Percentiles rank a stretch among this genome's conserved stretches.
These are phyloP conservation scores for Ogataea pilisensis DNA, from an alignment of 805 yeast species.

Conservation along the genomic window DNA sequence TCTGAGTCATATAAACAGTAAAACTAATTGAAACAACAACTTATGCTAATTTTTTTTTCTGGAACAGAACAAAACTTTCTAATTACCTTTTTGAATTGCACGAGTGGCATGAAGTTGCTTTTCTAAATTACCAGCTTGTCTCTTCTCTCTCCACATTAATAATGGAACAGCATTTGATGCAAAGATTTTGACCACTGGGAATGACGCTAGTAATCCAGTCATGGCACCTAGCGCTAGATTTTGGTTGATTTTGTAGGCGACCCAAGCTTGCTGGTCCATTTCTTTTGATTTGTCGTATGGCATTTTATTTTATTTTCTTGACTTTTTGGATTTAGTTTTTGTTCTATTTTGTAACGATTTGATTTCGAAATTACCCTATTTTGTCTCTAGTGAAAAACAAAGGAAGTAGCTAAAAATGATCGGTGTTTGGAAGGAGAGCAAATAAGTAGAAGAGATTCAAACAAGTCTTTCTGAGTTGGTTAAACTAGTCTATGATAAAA, in stretches of 20 bases:
- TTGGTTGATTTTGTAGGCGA: constrained; percentile 44
- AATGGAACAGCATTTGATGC: constrained; percentile 60
- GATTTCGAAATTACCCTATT: too few relatives aligned
- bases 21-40: too few relatives aligned
- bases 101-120: not conserved
- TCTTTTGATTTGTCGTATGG: constrained; percentile 30
- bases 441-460: too few relatives aligned
- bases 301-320: constrained; percentile 6
- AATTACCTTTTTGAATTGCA: not conserved
- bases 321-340: not conserved
- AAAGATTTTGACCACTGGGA: constrained; percentile 54
- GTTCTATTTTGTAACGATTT: too few relatives aligned
- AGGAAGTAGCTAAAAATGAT: not conserved
- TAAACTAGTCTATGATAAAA: not conserved
- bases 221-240: constrained; percentile 56
- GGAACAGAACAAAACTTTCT: too few relatives aligned
- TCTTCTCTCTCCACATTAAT: constrained; percentile 42
- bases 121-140: constrained; percentile 22
- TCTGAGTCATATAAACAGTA: too few relatives aligned
- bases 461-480: too few relatives aligned
- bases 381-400: not conserved
- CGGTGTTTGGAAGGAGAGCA: too few relatives aligned
- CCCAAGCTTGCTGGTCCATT: constrained; percentile 43
- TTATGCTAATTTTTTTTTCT: too few relatives aligned
- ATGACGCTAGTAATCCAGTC: constrained; percentile 54